Evolutionary conservation across 768 basidiomycete genomes (phyloP), one percentile per base, ranked within the genome.

Genomic region (Exsudoporus frostii): DNA sequence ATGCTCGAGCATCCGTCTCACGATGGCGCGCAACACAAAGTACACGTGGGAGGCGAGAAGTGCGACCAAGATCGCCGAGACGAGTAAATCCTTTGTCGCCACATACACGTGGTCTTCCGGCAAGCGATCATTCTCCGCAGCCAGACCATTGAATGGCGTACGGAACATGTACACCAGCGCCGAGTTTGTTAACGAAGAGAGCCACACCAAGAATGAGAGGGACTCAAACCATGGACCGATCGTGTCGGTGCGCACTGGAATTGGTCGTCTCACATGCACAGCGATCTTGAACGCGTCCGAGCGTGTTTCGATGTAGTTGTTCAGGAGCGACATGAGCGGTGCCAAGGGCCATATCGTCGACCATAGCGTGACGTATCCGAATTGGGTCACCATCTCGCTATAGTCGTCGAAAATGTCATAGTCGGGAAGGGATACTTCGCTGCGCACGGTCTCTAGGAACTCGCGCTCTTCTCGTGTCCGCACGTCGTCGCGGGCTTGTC

Each of bases 211-310:
- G 75, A 92, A 87, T 7, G 86, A 83, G 54, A 99, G 76, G 13
- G 86, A 83, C 47, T 95, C 86, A 39, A 98, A 81, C 96, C 96
- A 99, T 0, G 93, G 90, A 0, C 96, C 96, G 54, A 98, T 92
- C 11, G 88, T 87, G 61, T 95, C 93, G 3, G 89, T 87, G 20
- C 96, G 84, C n/a, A 76, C 70, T 0, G 95, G 94, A 33, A 96
- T 80, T 2, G 96, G 92, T 24, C 92, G 81, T 17, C 92, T 79
- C 48, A 83, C 79, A 64, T 96, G 93, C 5, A 84, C 83, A 5
- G 86, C 84, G 67, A 99, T 89, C 76, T 98, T 98, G 79, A 96
- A 88, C 5, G 97, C 97, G 65, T 99, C 96, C 3, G 88, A 90
- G 17, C 94, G 86, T 5, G 92, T 73, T 73, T 99, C 96, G 55